Base-by-base conservation (phyloP, 208 protist genomes). In the Leptomonas seymouri region DNA sequence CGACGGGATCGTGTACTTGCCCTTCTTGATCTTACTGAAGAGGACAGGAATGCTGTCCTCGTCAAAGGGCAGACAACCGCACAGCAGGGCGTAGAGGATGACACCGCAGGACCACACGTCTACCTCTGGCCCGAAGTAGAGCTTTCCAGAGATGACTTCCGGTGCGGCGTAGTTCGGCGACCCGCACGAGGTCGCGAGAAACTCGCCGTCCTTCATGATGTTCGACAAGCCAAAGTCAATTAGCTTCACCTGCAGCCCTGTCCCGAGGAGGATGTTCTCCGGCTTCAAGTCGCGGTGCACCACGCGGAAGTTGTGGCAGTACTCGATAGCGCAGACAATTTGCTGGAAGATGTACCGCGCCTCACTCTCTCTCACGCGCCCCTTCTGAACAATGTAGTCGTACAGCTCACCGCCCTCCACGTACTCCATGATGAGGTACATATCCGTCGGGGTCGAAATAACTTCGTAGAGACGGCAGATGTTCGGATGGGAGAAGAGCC, bases 401-500 rank as follows among this genome's bases (percentile, higher is more conserved):
- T 99, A 99, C 49, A 99, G 84, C 78, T 99, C 98, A 0, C 98
- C 98, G 50, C 98, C 98, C 34, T 97, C 91, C 1, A 99, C 95
- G 72, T 99, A 99, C 82, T 99, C 98, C 98, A 99, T 99, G 55
- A 99, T 96, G 69, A 99, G 96, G 73, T 99, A 99, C 45, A 99
- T 99, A 80, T 99, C 98, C 3, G 93, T 98, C 15, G 93, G 84
- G 12, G 97, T 99, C 18, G 96, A 95, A 50, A 99, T 99, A 16
- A 99, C 98, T 57, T 96, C 94, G 67, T 99, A 99, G 49, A 99
- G 90, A 20, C 96, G 90, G 80, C 99, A 99, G 71, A 99, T 99
- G 84, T 99, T 98, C 20, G 99, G 98, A 74, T 99, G 99, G 23
- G 95, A 86, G 76, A 99, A 99, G 44, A 99, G 85, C 71, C 97